A percentile compares a stretch with the other conserved stretches of the same genome.
These are phyloP conservation scores for Favolaschia claudopus DNA, from an alignment of 768 basidiomycete species.

Conservation along the genomic window DNA sequence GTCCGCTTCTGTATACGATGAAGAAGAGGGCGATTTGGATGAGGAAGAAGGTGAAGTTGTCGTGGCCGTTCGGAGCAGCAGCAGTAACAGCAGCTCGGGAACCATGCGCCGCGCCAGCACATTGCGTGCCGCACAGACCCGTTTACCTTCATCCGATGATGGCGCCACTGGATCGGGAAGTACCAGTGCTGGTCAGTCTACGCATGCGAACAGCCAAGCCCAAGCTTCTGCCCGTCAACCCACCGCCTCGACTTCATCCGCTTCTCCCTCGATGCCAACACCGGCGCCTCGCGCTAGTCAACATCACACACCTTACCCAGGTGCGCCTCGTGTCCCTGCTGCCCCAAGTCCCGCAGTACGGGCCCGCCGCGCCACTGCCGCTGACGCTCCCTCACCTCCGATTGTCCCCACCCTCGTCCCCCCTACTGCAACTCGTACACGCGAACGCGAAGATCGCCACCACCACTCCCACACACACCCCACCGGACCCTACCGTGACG, in stretches of 20 bases:
- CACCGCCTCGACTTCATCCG: slow-evolving; percentile 34
- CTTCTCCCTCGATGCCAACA: slow-evolving; percentile 40
- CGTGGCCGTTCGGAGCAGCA: slow-evolving; percentile 19
- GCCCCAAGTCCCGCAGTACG: slow-evolving; percentile 14
- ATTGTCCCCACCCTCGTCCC: slow-evolving; percentile 37
- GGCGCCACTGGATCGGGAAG: neutral
- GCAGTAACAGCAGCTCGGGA: slow-evolving; percentile 8
- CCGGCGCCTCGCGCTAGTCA: slow-evolving; percentile 27
- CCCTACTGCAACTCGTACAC: slow-evolving; percentile 12
- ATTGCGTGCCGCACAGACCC: slow-evolving; percentile 10
- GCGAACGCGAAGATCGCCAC: slow-evolving; percentile 38
- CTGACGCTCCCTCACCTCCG: slow-evolving; percentile 34
- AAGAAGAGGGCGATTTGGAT: slow-evolving; percentile 19
- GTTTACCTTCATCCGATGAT: neutral
- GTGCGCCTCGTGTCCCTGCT: slow-evolving; percentile 80
- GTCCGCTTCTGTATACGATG: slow-evolving; percentile 7
- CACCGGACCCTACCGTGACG: slow-evolving; percentile 85
- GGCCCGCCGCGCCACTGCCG: slow-evolving; percentile 21
- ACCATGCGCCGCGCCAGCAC: slow-evolving; percentile 25
- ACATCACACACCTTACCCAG: slow-evolving; percentile 51
- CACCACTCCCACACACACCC: slow-evolving; percentile 43
- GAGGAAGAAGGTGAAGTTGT: slow-evolving; percentile 27
- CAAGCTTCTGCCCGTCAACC: slow-evolving; percentile 31
- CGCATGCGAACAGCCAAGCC: slow-evolving; percentile 34
- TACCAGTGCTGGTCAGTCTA: neutral